These are phyloP conservation scores for Bauhinia variegata DNA, from an alignment of 306 rosid genomes.

Conservation along the genomic window DNA sequence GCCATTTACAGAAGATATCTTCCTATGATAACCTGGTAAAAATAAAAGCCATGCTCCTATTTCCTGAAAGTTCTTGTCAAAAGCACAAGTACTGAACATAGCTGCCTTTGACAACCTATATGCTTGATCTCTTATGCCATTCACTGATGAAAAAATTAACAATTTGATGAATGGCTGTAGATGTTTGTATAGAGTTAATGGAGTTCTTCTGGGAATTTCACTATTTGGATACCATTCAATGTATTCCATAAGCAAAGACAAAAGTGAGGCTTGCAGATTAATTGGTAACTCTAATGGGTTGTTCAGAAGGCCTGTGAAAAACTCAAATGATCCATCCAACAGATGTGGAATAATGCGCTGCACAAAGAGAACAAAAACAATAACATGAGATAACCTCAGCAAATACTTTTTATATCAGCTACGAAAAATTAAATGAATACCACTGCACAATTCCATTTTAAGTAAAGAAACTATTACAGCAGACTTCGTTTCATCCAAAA, in stretches of 20 bases:
- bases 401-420: constrained; percentile 12
- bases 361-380: constrained; percentile 41
- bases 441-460: background rate
- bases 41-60: constrained; percentile 83
- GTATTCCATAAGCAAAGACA: constrained; percentile 76
- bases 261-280: constrained; percentile 64
- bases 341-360: constrained; percentile 66
- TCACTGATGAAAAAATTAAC: constrained; percentile 63
- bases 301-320: constrained; percentile 66
- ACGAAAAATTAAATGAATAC: background rate
- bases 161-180: constrained; percentile 72
- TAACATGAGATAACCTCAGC: constrained; percentile 27
- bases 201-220: constrained; percentile 65
- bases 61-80: constrained; percentile 72
- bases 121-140: constrained; percentile 56
- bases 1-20: constrained; percentile 41
- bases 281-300: constrained; percentile 59
- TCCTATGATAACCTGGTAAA: constrained; percentile 65
- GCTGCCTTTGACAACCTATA: constrained; percentile 74
- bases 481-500: background rate
- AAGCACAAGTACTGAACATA: constrained; percentile 88
- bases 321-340: constrained; percentile 76
- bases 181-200: constrained; percentile 78
- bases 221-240: constrained; percentile 63
- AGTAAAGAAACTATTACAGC: constrained; percentile 25